These are phyloP conservation scores for Nothophoma quercina DNA, from an alignment of 2,329 filamentous ascomycete species.

Conservation along the genomic window DNA sequence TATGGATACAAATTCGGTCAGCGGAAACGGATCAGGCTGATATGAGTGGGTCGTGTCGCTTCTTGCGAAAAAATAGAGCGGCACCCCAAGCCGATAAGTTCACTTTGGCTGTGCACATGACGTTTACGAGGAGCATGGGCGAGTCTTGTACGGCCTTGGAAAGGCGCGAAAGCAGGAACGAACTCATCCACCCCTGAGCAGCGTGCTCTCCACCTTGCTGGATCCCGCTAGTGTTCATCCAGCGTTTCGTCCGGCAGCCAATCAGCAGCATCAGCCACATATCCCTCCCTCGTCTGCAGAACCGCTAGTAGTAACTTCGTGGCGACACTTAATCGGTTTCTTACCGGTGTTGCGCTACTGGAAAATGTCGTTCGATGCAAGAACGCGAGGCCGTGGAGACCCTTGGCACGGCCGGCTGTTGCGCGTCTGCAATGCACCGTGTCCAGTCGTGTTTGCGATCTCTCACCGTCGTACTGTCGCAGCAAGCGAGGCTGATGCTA, in stretches of 20 bases:
- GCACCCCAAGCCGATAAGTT: slow-evolving; percentile 25
- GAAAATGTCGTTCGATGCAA: slow-evolving; percentile 16
- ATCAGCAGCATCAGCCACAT: slow-evolving; percentile 12
- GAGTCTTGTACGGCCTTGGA: slow-evolving; percentile 38
- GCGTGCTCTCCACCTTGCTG: slow-evolving; percentile 14
- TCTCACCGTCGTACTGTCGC: slow-evolving; percentile 24
- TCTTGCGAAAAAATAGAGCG: slow-evolving; percentile 39
- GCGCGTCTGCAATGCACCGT: neutral
- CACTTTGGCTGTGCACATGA: slow-evolving; percentile 43
- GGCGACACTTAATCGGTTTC: slow-evolving; percentile 28
- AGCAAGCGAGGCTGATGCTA: slow-evolving; percentile 33
- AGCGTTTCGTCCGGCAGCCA: slow-evolving; percentile 18
- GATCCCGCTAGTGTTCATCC: slow-evolving; percentile 13
- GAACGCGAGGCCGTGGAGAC: slow-evolving; percentile 2
- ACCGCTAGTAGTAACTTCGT: slow-evolving; percentile 32
- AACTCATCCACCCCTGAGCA: slow-evolving; percentile 17
- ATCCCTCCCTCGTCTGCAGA: slow-evolving; percentile 5
- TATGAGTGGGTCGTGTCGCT: slow-evolving; percentile 39
- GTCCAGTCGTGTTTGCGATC: slow-evolving; percentile 11
- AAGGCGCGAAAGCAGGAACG: slow-evolving; percentile 22
- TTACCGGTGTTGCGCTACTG: slow-evolving; percentile 19
- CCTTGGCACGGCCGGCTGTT: slow-evolving; percentile 4
- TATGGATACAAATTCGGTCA: slow-evolving; percentile 12
- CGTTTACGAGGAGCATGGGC: slow-evolving; percentile 40
- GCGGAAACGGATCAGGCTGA: slow-evolving; percentile 28